A percentile compares a stretch with the other conserved stretches of the same genome.
phyloP scores from a whole-genome alignment of 805 yeast genomes.

The Saturnispora halmiae region DNA sequence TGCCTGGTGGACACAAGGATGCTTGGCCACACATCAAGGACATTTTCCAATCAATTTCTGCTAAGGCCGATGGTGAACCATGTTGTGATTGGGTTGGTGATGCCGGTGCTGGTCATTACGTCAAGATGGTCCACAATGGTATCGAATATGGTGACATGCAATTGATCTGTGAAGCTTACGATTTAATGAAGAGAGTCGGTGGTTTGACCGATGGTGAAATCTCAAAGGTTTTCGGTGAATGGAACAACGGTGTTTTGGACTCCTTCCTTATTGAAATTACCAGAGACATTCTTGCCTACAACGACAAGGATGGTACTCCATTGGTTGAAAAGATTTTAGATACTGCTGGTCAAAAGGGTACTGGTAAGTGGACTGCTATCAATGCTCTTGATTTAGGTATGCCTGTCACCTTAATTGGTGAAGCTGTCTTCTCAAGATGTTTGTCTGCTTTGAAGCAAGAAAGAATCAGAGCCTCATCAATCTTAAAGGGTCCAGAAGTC shows the following conservation, averaged over 20 bases:
- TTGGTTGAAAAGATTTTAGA: slow-evolving; percentile 94
- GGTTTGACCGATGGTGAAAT: slow-evolving; percentile 86
- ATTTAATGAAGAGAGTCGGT: slow-evolving; percentile 89
- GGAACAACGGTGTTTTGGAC: slow-evolving; percentile 97
- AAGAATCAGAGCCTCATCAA: slow-evolving; percentile 76
- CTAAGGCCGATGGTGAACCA: slow-evolving; percentile 97
- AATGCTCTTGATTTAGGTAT: slow-evolving; percentile 95
- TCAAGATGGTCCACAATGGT: slow-evolving; percentile 99
- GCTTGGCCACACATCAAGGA: slow-evolving; percentile 99
- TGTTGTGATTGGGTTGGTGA: slow-evolving; percentile 99
- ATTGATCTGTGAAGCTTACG: slow-evolving; percentile 96
- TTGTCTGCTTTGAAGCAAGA: slow-evolving; percentile 86
- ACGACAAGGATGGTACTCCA: slow-evolving; percentile 87
- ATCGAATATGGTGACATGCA: slow-evolving; percentile 99
- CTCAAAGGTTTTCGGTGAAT: slow-evolving; percentile 79
- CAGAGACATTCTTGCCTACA: slow-evolving; percentile 82
- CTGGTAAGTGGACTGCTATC: slow-evolving; percentile 99
- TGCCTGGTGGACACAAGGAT: slow-evolving; percentile 98
- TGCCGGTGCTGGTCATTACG: slow-evolving; percentile 98
- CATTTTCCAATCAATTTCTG: slow-evolving; percentile 92
- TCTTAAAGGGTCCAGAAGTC: slow-evolving; percentile 70
- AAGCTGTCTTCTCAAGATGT: slow-evolving; percentile 96
- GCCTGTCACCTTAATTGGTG: slow-evolving; percentile 98
- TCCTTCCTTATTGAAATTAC: slow-evolving; percentile 96
- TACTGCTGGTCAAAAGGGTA: slow-evolving; percentile 98